Conservation (phyloP, 2,329 filamentous ascomycete species). For the Alternaria hordeiaustralica region DNA sequence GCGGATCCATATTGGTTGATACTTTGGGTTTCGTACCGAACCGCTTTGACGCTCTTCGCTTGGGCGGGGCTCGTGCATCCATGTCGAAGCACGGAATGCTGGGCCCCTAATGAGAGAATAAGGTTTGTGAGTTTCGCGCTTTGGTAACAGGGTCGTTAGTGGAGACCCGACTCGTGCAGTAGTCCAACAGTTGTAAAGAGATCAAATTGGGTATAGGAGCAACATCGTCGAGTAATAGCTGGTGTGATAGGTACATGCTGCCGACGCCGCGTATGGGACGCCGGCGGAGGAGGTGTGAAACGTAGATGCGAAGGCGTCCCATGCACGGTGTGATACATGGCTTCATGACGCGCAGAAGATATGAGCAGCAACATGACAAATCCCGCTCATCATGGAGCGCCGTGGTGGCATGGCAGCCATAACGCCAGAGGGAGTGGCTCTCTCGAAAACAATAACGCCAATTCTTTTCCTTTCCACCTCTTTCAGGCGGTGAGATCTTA, state of each 20-base stretch:
- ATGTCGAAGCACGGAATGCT: slow-evolving; percentile 7
- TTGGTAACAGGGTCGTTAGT: slow-evolving; percentile 5
- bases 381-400: slow-evolving; percentile 5
- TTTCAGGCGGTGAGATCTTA: slow-evolving; percentile 1
- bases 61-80: slow-evolving; percentile 9
- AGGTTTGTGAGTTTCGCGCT: slow-evolving; percentile 9
- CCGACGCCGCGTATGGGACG: background rate
- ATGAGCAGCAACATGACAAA: background rate
- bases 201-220: slow-evolving; percentile 18
- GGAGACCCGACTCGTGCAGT: background rate
- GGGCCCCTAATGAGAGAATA: background rate
- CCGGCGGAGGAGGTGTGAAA: slow-evolving; percentile 5
- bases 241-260: slow-evolving; percentile 11
- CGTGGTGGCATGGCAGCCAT: background rate
- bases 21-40: slow-evolving; percentile 21
- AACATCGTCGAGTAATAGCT: background rate
- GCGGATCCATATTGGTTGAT: slow-evolving; percentile 3
- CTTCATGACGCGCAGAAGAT: slow-evolving; percentile 8
- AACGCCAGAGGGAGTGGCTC: slow-evolving; percentile 2
- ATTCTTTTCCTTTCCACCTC: slow-evolving; percentile 11
- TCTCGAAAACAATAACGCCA: slow-evolving; percentile 11
- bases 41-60: slow-evolving; percentile 20
- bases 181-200: slow-evolving; percentile 7
- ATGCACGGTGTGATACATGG: slow-evolving; percentile 15
- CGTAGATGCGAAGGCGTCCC: slow-evolving; percentile 5